Base-by-base conservation (phyloP, 75 land plant species). In the Picea sitchensis region DNA sequence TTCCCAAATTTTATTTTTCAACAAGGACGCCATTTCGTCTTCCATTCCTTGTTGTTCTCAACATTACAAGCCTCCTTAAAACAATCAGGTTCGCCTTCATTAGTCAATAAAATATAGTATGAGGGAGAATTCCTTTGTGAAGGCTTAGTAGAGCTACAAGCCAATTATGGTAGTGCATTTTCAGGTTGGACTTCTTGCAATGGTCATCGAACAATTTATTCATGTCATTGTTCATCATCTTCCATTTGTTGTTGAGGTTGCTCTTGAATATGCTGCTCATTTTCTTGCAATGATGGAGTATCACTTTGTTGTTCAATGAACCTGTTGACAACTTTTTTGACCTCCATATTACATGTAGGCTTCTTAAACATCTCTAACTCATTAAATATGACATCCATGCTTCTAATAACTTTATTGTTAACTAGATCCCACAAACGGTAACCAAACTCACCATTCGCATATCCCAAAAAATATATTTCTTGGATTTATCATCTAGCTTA, bases 1-100 rank as follows among this genome's bases (percentile, higher is more conserved):
- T 21, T 81, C 80, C 59, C 15, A 81, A 18, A 82, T 76, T 79
- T 80, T 68, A 26, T 85, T 47, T 30, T 85, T 81, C 34, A 76
- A 6, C 75, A 85, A 79, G 0, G 79, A 26, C 26, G 1, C 38
- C 38, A 36, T 36, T 36, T 75, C 14, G 69, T 61, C 44, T 79
- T 9, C 87, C 76, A 85, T 63, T 76, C 26, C 8, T 76, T 60
- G 47, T 61, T 82, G 0, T 82, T 11, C 31, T 68, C 32, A 64
- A 18, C 14, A 30, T 60, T 23, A 59, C 17, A 44, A 26, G 58
- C 80, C 72, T 86, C 80, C 65, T 72, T 2, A 79, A 63, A 83
- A 36, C 47, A 14, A 30, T 78, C 34, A 21, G 2, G 58, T 59
- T 82, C 80, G 2, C 76, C 80, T 57, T 32, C 76, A 57, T 82